These are phyloP conservation scores for Candida sakaeoensis DNA, from an alignment of 805 yeast species.

Conservation along the genomic window DNA sequence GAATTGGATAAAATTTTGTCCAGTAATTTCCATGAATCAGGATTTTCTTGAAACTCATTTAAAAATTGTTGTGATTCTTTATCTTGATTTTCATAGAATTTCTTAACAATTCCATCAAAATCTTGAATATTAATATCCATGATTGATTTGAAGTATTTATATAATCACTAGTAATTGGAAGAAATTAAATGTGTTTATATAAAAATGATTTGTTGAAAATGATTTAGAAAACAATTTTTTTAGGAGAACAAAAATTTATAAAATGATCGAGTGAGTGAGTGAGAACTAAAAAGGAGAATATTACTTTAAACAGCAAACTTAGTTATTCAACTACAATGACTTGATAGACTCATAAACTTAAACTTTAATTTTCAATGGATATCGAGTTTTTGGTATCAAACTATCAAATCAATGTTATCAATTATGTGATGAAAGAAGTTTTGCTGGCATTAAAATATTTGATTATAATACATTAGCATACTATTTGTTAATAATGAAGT, in stretches of 20 bases:
- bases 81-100: constrained; percentile 73
- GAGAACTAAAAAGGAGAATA: too few relatives aligned
- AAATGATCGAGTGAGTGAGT: neutral
- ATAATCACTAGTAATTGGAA: too few relatives aligned
- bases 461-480: too few relatives aligned
- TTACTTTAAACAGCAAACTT: too few relatives aligned
- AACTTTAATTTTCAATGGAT: too few relatives aligned
- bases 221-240: neutral
- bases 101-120: constrained; percentile 79
- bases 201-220: neutral
- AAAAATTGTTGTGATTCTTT: constrained; percentile 67
- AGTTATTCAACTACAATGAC: too few relatives aligned
- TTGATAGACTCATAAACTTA: too few relatives aligned
- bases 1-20: constrained; percentile 83
- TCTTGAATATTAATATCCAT: constrained; percentile 25
- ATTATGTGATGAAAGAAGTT: too few relatives aligned
- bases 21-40: constrained; percentile 93
- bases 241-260: neutral
- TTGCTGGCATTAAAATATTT: too few relatives aligned
- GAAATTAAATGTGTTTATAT: neutral
- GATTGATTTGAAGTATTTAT: neutral
- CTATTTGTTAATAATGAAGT: too few relatives aligned
- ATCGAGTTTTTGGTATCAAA: too few relatives aligned
- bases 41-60: constrained; percentile 85
- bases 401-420: too few relatives aligned